Evolutionary conservation across 164 flowering plant genomes (phyloP).

Genomic region (Taxillus chinensis): DNA sequence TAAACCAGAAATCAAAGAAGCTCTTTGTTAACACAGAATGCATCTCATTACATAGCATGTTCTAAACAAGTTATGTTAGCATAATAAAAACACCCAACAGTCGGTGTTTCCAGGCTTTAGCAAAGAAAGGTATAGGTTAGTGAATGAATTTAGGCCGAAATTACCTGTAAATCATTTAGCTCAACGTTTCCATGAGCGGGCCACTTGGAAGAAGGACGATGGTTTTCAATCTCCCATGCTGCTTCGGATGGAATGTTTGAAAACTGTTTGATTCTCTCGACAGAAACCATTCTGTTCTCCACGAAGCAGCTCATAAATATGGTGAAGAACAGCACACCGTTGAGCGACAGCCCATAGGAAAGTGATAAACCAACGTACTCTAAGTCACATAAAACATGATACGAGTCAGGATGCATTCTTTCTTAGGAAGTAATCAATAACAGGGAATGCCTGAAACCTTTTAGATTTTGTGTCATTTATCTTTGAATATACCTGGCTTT

Average conservation of each 20-base stretch:
- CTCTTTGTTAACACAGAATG: neutral
- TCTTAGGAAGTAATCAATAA: too few relatives aligned
- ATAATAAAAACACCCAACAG: too few relatives aligned
- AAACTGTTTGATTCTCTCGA: constrained; percentile 85
- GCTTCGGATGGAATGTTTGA: constrained; percentile 76
- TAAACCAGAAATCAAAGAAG: constrained; percentile 3
- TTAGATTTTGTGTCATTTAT: too few relatives aligned
- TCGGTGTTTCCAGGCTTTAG: too few relatives aligned
- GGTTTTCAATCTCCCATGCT: constrained; percentile 53
- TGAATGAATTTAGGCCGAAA: too few relatives aligned
- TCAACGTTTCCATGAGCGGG: constrained; percentile 69
- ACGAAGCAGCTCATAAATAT: constrained; percentile 64
- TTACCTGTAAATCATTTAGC: constrained; percentile 67
- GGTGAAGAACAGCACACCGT: constrained; percentile 51
- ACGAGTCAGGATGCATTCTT: neutral
- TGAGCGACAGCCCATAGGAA: constrained; percentile 86
- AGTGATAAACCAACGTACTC: constrained; percentile 80
- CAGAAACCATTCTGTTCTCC: constrained; percentile 89
- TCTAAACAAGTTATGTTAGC: too few relatives aligned
- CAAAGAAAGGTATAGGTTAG: neutral
- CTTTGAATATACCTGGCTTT: constrained; percentile 49
- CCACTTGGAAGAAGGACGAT: constrained; percentile 63
- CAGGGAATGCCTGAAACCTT: too few relatives aligned
- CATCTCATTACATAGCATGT: neutral
- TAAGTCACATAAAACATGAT: constrained; percentile 12